Evolutionary conservation across 2,329 filamentous ascomycete species (phyloP).

Genomic region (Xylariaceae sp.): DNA sequence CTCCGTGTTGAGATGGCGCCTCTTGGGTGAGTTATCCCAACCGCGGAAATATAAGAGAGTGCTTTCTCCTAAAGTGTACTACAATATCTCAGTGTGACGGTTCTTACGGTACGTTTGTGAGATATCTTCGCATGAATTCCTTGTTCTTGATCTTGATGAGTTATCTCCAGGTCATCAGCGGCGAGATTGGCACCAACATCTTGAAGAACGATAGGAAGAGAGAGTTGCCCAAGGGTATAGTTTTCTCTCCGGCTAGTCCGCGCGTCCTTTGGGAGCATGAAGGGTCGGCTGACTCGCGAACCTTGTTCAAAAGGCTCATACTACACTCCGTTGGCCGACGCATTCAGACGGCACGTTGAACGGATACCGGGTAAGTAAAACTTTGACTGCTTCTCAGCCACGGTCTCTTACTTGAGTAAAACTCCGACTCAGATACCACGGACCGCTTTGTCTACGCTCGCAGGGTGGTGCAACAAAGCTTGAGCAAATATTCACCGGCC

Average conservation of each 20-base stretch:
- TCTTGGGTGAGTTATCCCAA: constrained; percentile 22
- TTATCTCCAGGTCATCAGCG: constrained; percentile 35
- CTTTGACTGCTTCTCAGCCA: neutral
- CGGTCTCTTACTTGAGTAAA: neutral
- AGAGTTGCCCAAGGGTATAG: constrained; percentile 32
- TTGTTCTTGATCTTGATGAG: neutral
- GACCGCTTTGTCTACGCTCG: constrained; percentile 31
- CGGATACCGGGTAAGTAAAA: constrained; percentile 30
- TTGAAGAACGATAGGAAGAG: constrained; percentile 32
- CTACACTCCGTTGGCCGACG: constrained; percentile 26
- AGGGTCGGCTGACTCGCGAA: constrained; percentile 19
- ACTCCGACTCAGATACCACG: constrained; percentile 7
- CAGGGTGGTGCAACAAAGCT: constrained; percentile 29
- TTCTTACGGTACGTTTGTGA: constrained; percentile 22
- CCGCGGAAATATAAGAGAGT: neutral
- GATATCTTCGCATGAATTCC: neutral
- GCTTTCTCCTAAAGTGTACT: neutral
- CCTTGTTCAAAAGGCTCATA: constrained; percentile 28
- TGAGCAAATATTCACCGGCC: constrained; percentile 24
- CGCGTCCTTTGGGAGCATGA: constrained; percentile 6
- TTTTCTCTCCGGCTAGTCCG: constrained; percentile 31
- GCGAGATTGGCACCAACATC: constrained; percentile 41
- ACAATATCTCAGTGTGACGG: constrained; percentile 25
- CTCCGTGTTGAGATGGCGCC: constrained; percentile 34
- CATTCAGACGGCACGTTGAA: constrained; percentile 33